These are phyloP conservation scores for Sordaria brevicollis DNA, from an alignment of 495 filamentous ascomycete species.

Conservation along the genomic window DNA sequence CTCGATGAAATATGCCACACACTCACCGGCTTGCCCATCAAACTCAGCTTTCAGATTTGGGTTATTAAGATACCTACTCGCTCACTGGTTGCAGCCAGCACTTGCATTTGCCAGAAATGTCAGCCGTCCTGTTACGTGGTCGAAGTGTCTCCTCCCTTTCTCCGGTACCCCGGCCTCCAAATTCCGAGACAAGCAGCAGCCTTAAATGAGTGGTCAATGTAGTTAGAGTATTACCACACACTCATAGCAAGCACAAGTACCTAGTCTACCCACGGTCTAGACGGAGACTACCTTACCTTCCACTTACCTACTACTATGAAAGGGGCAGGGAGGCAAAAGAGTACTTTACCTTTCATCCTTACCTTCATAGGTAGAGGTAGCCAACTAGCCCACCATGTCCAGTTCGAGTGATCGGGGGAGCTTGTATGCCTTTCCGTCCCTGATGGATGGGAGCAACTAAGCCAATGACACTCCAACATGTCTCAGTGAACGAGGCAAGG, in stretches of 20 bases:
- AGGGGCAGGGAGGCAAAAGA: not conserved
- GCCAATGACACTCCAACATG: not conserved
- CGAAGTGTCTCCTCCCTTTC: not conserved
- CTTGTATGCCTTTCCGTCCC: not conserved
- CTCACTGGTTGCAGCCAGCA: not conserved
- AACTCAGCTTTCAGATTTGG: not conserved
- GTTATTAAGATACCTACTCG: not conserved
- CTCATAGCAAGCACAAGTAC: no score
- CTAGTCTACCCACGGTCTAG: not conserved
- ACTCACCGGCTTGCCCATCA: no score
- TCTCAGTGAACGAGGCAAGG: not conserved
- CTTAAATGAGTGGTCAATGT: not conserved
- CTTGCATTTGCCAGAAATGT: not conserved
- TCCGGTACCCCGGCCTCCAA: not conserved
- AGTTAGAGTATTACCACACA: not conserved
- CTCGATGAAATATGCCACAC: no score
- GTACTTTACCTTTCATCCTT: no score
- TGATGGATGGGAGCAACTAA: not conserved
- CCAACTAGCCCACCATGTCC: not conserved
- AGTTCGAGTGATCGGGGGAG: not conserved
- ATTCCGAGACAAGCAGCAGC: not conserved
- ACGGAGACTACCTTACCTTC: not conserved
- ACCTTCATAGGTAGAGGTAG: no score
- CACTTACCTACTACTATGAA: no score
- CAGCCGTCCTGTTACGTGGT: not conserved